Evolutionary conservation across 2,329 filamentous ascomycete species (phyloP).

Genomic region (Aureobasidium musti): DNA sequence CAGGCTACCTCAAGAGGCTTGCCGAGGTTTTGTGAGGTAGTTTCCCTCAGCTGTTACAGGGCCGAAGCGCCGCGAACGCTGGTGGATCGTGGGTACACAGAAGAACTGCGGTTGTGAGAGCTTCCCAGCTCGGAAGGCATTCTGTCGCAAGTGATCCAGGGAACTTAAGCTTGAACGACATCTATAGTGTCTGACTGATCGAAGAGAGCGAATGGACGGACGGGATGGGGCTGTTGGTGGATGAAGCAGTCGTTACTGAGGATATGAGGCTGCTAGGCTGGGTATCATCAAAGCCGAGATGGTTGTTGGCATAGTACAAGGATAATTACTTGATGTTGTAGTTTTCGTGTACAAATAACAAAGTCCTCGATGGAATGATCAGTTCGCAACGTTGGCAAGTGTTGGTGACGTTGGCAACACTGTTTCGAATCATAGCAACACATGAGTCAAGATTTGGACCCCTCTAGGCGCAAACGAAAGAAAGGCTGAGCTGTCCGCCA

Average conservation of each 20-base stretch:
- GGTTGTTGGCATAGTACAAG: neutral
- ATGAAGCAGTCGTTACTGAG: neutral
- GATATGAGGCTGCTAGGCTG: no score
- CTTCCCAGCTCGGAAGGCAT: neutral
- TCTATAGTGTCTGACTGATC: neutral
- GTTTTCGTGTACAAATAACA: neutral
- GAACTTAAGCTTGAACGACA: neutral
- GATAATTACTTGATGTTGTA: neutral
- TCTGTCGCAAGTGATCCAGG: neutral
- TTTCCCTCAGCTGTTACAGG: neutral
- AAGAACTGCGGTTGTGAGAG: neutral
- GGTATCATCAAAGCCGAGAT: no score
- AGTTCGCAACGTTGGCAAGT: neutral
- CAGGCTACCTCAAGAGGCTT: neutral
- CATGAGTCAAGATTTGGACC: slow-evolving; percentile 21
- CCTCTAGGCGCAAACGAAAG: slow-evolving; percentile 18
- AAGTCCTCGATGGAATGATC: neutral
- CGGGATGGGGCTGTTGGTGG: neutral
- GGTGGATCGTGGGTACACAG: neutral
- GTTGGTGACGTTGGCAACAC: neutral
- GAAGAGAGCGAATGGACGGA: neutral
- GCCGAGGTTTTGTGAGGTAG: neutral
- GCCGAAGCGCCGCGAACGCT: neutral
- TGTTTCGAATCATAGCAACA: neutral
- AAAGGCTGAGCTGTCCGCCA: slow-evolving; percentile 11